phyloP scores from a whole-genome alignment of 2,329 filamentous ascomycete genomes.

The Beauveria pseudobassiana region DNA sequence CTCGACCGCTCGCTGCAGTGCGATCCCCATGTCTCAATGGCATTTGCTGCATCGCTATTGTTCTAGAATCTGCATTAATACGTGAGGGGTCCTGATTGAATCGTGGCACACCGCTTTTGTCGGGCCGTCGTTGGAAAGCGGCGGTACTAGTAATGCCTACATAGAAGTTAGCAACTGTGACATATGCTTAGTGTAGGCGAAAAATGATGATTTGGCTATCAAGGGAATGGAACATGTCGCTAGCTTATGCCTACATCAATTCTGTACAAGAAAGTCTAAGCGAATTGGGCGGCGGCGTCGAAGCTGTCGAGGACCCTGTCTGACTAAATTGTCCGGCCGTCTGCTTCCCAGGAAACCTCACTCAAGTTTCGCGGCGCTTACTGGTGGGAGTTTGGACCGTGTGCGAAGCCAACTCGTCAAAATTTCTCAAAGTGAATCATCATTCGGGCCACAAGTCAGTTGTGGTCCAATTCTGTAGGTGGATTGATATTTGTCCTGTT shows the following conservation, averaged over 20 bases:
- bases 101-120: not conserved
- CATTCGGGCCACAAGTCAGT: not conserved
- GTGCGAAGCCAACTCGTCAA: too few species aligned
- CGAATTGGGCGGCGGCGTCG: not conserved
- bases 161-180: too few species aligned
- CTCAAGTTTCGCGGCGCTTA: not conserved
- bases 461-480: not conserved
- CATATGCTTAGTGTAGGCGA: too few species aligned
- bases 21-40: not conserved
- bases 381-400: not conserved
- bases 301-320: not conserved
- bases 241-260: too few species aligned
- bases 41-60: not conserved
- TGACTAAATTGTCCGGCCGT: not conserved
- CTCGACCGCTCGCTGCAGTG: not conserved
- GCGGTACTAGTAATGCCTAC: too few species aligned
- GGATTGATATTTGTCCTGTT: not conserved
- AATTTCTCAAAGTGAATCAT: too few species aligned
- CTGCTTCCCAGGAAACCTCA: not conserved
- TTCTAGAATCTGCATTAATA: constrained; percentile 5
- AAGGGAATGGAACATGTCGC: too few species aligned
- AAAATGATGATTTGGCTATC: too few species aligned
- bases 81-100: not conserved
- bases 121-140: too few species aligned
- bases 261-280: not conserved